phyloP scores from a whole-genome alignment of 371 early-diverging fungal genomes.

The Apophysomyces trapeziformis region DNA sequence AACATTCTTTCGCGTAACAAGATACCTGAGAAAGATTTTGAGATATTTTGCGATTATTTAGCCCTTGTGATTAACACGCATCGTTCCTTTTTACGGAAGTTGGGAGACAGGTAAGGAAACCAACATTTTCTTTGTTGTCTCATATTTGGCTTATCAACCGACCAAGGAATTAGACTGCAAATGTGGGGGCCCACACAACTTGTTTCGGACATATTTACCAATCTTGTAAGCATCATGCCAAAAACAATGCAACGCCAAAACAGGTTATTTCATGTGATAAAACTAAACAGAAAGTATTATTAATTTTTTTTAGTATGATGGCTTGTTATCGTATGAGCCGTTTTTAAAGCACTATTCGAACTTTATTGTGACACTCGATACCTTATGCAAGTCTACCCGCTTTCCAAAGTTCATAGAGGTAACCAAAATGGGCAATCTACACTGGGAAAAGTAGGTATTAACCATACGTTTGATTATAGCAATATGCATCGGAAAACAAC shows the following conservation, averaged over 20 bases:
- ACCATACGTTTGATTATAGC: background rate
- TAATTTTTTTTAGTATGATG: conserved; percentile 23
- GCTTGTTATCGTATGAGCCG: conserved; percentile 19
- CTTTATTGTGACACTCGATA: conserved; percentile 26
- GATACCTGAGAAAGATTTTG: conserved; percentile 6
- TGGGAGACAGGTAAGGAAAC: conserved; percentile 24
- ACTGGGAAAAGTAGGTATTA: background rate
- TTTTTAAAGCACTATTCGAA: conserved; percentile 24
- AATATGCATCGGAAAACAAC: background rate
- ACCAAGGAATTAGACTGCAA: conserved; percentile 18
- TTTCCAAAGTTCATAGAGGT: conserved; percentile 32
- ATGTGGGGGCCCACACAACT: conserved; percentile 47
- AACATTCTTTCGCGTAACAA: conserved; percentile 16
- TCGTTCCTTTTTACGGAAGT: conserved; percentile 14
- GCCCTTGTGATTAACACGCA: conserved; percentile 19
- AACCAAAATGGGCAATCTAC: background rate
- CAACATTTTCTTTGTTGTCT: background rate
- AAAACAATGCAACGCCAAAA: background rate
- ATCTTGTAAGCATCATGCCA: conserved; percentile 22
- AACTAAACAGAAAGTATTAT: background rate
- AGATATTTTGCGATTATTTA: conserved; percentile 7
- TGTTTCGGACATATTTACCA: conserved; percentile 32
- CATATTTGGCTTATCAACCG: background rate
- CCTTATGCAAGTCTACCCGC: conserved; percentile 19
- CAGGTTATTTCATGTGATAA: conserved; percentile 1